Conservation (phyloP, 1,139 yeast genomes). For the Debaryomycetaceae sp. region DNA sequence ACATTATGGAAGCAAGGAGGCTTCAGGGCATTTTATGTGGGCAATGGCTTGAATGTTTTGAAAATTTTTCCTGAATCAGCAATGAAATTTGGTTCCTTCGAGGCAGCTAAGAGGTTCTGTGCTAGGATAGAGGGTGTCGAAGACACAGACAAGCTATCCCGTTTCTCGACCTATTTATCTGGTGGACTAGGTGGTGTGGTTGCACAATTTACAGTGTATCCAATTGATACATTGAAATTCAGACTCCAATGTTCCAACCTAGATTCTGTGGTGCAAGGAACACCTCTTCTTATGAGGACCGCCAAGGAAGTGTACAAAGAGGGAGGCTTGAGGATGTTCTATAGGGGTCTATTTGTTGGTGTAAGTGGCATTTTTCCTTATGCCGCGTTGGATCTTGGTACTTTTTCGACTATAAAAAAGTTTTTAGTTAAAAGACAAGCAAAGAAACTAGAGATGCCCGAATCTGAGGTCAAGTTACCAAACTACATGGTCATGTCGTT, state of each 20-base stretch:
- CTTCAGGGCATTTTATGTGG: slow-evolving; percentile 80
- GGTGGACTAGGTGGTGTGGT: slow-evolving; percentile 97
- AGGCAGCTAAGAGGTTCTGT: slow-evolving; percentile 72
- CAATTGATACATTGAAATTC: slow-evolving; percentile 92
- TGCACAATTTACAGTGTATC: slow-evolving; percentile 90
- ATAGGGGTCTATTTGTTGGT: slow-evolving; percentile 85
- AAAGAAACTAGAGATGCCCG: slow-evolving; percentile 40
- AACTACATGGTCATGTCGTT: slow-evolving; percentile 77
- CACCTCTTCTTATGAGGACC: slow-evolving; percentile 57
- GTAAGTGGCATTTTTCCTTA: slow-evolving; percentile 94
- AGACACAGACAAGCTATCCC: slow-evolving; percentile 70
- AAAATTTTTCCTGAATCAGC: slow-evolving; percentile 98
- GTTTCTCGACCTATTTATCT: slow-evolving; percentile 76
- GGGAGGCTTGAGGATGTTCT: slow-evolving; percentile 77
- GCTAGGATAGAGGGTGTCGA: slow-evolving; percentile 75
- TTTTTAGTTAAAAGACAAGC: slow-evolving; percentile 71
- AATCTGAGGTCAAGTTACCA: slow-evolving; percentile 70
- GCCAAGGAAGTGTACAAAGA: slow-evolving; percentile 73
- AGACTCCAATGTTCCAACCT: slow-evolving; percentile 75
- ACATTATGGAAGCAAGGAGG: slow-evolving; percentile 90
- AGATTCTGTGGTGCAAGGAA: slow-evolving; percentile 58
- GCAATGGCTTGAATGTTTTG: slow-evolving; percentile 88
- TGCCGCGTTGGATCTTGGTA: slow-evolving; percentile 93
- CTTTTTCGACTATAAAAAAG: slow-evolving; percentile 80
- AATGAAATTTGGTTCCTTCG: slow-evolving; percentile 95